Evolutionary conservation across 1,284 basidiomycete species (phyloP), one percentile per base, ranked within the genome.

Genomic region (Coniferiporia sulphurascens): DNA sequence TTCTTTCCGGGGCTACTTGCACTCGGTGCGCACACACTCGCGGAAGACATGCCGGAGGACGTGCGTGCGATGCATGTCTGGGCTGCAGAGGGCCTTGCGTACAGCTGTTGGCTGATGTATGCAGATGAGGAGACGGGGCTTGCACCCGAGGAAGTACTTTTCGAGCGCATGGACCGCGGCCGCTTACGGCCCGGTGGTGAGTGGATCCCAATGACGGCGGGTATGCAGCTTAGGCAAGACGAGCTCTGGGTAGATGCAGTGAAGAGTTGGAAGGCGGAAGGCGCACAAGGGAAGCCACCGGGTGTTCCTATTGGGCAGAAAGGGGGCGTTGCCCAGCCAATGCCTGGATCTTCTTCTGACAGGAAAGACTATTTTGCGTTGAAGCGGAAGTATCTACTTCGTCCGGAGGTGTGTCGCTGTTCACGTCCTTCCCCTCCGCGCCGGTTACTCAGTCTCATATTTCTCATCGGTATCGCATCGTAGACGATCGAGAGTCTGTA

Each of bases 1-100:
- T 91, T 91, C 76, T 76, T 90, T 52, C 86, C 87, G 0, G 89
- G 87, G 15, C 71, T 91, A n/a, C 76, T 91, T 58, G 87, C 88
- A 1, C 78, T 91, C 15, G 89, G 89, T 55, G 85, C 74, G 0
- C 78, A 83, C 56, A 79, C 80, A 1, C 77, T 90, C 55, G 60
- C 48, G n/a, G 51, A 48, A 17, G 55, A 56, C 34, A 44, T 59
- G 21, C 32, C 48, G 10, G 35, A 36, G 3, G 48, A 44, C n/a
- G 56, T 58, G 19, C 73, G 73, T 22, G 73, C 84, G 41, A 64
- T 83, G 32, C 86, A 89, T 65, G 67, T 79, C 55, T 86, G 83
- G 83, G 87, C 83, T 0, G 87, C 86, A 1, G 75, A 83, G 63
- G 89, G 86, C 0, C 75, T 91, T 22, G 85, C 83, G 21, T 77